Evolutionary conservation across 352 stramenopile genomes (phyloP).

Genomic region (Pythium monospermum): DNA sequence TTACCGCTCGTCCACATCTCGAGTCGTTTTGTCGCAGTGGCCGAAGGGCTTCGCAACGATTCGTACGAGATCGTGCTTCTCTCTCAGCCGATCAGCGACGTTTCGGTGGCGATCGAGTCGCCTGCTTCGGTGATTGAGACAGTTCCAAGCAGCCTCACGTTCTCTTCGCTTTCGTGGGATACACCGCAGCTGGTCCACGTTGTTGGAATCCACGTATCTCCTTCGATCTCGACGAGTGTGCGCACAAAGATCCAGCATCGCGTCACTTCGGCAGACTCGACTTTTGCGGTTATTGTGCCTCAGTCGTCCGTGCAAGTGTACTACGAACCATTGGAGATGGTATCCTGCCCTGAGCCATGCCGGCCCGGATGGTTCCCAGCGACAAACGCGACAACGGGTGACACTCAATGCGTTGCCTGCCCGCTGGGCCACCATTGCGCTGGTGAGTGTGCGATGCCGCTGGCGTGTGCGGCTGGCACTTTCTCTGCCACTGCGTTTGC

Average conservation of each 20-base stretch:
- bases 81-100: slow-evolving; percentile 34
- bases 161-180: slow-evolving; percentile 36
- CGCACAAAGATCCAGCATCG: slow-evolving; percentile 30
- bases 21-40: slow-evolving; percentile 34
- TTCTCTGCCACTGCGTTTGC: slow-evolving; percentile 33
- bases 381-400: slow-evolving; percentile 27
- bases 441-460: slow-evolving; percentile 34
- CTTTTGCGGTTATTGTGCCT: slow-evolving; percentile 32
- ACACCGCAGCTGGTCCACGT: slow-evolving; percentile 31
- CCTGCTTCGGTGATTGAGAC: slow-evolving; percentile 23
- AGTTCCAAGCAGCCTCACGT: slow-evolving; percentile 26
- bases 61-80: slow-evolving; percentile 46
- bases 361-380: slow-evolving; percentile 47
- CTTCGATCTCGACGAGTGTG: neutral
- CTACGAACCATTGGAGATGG: slow-evolving; percentile 41
- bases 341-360: slow-evolving; percentile 44
- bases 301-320: slow-evolving; percentile 46
- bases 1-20: slow-evolving; percentile 52
- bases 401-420: slow-evolving; percentile 37
- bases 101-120: slow-evolving; percentile 30
- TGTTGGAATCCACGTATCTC: neutral
- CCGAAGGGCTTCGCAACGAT: slow-evolving; percentile 39
- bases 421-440: slow-evolving; percentile 43
- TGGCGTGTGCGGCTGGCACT: slow-evolving; percentile 37
- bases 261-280: slow-evolving; percentile 33